These are phyloP conservation scores for Heliocybe sulcata DNA, from an alignment of 1,284 basidiomycete species.

Conservation along the genomic window DNA sequence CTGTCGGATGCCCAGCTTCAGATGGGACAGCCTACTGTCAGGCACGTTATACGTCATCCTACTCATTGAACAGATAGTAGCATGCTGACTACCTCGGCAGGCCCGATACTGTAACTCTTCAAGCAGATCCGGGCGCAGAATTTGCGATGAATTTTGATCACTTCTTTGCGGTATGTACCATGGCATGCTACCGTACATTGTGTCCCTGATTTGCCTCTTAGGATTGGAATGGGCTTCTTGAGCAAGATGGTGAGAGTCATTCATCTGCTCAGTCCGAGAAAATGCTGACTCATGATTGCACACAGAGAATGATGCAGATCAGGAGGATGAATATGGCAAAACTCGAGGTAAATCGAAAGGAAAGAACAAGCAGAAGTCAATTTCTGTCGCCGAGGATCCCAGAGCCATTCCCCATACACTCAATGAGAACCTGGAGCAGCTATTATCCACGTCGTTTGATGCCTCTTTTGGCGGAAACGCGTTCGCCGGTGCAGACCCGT, in stretches of 20 bases:
- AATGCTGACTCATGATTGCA: not conserved
- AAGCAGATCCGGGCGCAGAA: constrained; percentile 41
- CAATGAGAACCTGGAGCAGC: constrained; percentile 58
- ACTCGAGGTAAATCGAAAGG: constrained; percentile 24
- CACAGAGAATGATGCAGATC: constrained; percentile 3
- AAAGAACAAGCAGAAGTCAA: constrained; percentile 24
- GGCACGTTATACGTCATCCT: constrained; percentile 30
- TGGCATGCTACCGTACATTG: not conserved
- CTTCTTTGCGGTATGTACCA: constrained; percentile 50
- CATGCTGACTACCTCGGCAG: constrained; percentile 24
- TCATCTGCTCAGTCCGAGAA: not conserved
- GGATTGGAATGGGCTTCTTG: constrained; percentile 61
- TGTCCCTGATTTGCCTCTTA: constrained; percentile 15
- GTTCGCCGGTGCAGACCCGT: constrained; percentile 27
- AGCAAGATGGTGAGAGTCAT: constrained; percentile 24
- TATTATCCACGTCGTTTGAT: constrained; percentile 61
- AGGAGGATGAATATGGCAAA: constrained; percentile 19
- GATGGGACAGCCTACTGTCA: constrained; percentile 59
- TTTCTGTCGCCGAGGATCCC: constrained; percentile 29
- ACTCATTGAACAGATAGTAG: not conserved
- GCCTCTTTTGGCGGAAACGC: constrained; percentile 39
- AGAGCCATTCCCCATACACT: constrained; percentile 56
- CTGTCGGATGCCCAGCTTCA: constrained; percentile 44
- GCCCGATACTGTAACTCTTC: constrained; percentile 51
- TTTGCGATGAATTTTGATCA: constrained; percentile 61